Evolutionary conservation across 805 yeast species (phyloP), one percentile per base, ranked within the genome.

Genomic region (Saccharomycopsis javanensis): DNA sequence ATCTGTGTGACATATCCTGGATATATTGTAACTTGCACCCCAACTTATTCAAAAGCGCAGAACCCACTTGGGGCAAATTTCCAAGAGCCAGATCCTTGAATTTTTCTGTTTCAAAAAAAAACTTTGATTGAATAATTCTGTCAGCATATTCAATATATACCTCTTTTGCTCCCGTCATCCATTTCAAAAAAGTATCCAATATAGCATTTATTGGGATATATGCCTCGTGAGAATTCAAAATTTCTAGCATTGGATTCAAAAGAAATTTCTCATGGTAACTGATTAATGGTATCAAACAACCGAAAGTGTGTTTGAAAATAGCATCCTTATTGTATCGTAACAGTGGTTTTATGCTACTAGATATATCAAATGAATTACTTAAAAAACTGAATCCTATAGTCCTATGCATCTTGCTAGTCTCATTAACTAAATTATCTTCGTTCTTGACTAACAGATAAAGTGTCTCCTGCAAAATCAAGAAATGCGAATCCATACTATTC

Each of bases 271-370:
- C 62, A 50, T 60, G 62, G 27, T 54, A 60, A 54, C 34, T 57
- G 18, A 57, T 50, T 42, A 60, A 48, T 37, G 62, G 62, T 23
- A 35, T 60, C 34, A 60, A 57, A 38, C 62, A 57, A 5, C 62
- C 62, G 50, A 60, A 60, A 4, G 62, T 60, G 28, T 60, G 60
- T 37, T 60, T 38, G 33, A 57, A 60, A 23, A 60, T 60, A 4
- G 46, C 33, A 42, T 60, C 60, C 28, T 60, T 60, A 13, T 50
- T 48, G 10, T 54, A 55, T 20, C 57, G 58, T 42, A 42, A 4
- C 10, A 28, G 15, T 42, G 27, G 28, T 42, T 5, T 23, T 13
- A 3, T 23, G n/a, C 13, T 42, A 23, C 25, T 42, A 27, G 11
- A 38, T 55, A 55, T 8, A 60, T 57, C 62, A 60, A 57, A 23